These are phyloP conservation scores for Dactylella cylindrospora DNA, from an alignment of 2,329 filamentous ascomycete genomes.

Conservation along the genomic window DNA sequence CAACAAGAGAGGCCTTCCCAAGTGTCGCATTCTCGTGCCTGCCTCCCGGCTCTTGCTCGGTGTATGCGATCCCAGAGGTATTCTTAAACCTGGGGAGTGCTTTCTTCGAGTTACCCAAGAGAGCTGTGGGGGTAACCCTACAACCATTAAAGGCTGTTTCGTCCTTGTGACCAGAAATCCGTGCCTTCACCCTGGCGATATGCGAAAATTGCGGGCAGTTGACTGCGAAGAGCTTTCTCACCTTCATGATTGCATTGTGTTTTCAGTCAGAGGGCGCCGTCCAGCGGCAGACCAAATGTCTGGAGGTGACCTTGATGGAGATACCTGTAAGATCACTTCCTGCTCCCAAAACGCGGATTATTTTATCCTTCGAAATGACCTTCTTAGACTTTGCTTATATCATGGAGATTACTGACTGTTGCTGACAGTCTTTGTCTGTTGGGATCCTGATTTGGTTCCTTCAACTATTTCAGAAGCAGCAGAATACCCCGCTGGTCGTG, in stretches of 20 bases:
- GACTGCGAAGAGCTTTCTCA: conserved; percentile 52
- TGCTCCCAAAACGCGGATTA: no score
- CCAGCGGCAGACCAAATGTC: conserved; percentile 55
- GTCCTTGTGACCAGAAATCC: conserved; percentile 55
- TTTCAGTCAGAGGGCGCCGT: conserved; percentile 51
- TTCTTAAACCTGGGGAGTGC: conserved; percentile 53
- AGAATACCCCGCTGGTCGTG: conserved; percentile 53
- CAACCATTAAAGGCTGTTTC: conserved; percentile 51
- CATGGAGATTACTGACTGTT: neutral
- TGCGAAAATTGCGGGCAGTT: conserved; percentile 54
- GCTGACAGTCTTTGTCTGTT: conserved; percentile 53
- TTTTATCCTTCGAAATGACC: neutral
- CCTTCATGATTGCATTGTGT: conserved; percentile 54
- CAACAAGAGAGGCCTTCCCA: conserved; percentile 45
- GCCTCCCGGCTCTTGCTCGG: no score
- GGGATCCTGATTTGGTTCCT: conserved; percentile 54
- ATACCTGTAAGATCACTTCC: conserved; percentile 54
- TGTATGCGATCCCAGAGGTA: conserved; percentile 52
- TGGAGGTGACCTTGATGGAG: conserved; percentile 54
- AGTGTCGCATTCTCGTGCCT: no score
- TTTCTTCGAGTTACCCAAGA: conserved; percentile 52
- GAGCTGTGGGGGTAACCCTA: conserved; percentile 51
- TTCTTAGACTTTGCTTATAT: no score
- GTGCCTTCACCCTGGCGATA: conserved; percentile 54
- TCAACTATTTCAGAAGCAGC: conserved; percentile 51